Conservation (phyloP, 2,329 filamentous ascomycete species). For the Claviceps citrina region DNA sequence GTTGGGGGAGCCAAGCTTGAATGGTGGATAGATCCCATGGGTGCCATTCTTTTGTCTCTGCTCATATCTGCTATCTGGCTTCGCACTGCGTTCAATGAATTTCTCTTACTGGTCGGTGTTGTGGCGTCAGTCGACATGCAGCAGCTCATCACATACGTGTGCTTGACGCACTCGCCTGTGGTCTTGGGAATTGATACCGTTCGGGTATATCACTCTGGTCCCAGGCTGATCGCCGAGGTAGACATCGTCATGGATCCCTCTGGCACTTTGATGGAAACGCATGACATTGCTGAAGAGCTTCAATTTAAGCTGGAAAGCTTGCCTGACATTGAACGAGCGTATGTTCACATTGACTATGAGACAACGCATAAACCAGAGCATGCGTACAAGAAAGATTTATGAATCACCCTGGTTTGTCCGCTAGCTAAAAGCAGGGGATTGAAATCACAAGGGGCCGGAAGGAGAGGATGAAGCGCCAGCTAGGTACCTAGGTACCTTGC, state of each 20-base stretch:
- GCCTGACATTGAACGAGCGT: constrained; percentile 82
- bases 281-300: constrained; percentile 85
- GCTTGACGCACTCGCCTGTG: constrained; percentile 73
- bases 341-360: constrained; percentile 96
- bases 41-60: constrained; percentile 68
- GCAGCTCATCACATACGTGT: constrained; percentile 82
- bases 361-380: constrained; percentile 89
- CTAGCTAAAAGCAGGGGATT: too few relatives aligned
- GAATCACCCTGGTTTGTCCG: too few relatives aligned
- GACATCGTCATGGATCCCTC: constrained; percentile 84
- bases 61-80: constrained; percentile 72
- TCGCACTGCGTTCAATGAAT: constrained; percentile 73
- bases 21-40: constrained; percentile 93
- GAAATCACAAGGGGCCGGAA: too few relatives aligned
- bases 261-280: constrained; percentile 58
- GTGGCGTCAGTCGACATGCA: constrained; percentile 72
- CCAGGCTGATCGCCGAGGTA: constrained; percentile 83
- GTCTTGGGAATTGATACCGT: constrained; percentile 89
- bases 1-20: constrained; percentile 76
- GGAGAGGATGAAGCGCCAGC: too few relatives aligned
- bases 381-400: constrained; percentile 46
- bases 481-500: too few relatives aligned
- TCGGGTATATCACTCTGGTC: constrained; percentile 78
- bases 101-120: constrained; percentile 79
- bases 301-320: constrained; percentile 88